Base-by-base conservation (phyloP, 345 rosid species). In the Heritiera fomes region DNA sequence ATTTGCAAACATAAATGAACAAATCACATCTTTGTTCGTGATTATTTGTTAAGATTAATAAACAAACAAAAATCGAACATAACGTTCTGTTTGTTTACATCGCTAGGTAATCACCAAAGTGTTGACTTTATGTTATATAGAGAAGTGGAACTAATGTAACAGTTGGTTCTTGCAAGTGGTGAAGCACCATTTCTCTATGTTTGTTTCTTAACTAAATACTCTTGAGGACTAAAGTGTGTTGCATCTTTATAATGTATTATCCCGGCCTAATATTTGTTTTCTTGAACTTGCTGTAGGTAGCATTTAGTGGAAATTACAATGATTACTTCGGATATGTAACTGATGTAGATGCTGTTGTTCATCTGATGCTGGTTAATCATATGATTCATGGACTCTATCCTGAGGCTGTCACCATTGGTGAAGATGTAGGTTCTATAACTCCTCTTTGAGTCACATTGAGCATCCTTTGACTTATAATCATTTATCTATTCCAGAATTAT, bases 311-410 rank as follows among this genome's bases (percentile, higher is more conserved):
- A 75, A 93, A 93, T 52, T 95, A 95, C 90, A 84, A 75, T 8
- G 98, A 95, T 76, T 93, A 93, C 87, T 95, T 95, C 79, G 98
- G 98, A 81, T 89, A 41, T 76, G 89, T 93, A 55, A 95, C 98
- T 78, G 98, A 95, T 80, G 90, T 95, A 66, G 97, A 93, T 82
- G 97, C 98, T 78, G 91, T 93, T 83, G 88, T 90, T 67, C 93
- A 91, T 80, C 87, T 95, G 83, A 93, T 95, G 98, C 89, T 95
- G 84, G 98, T 90, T 69, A 95, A 95, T 79, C 97, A 93, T 82
- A 46, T 95, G 89, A 93, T 95, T 83, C 98, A 90, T 73, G 98
- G 94, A 70, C 92, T 96, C 75, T 96, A 87, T 87, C 99, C 99
- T 18, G 94, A 92, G 74, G 98, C 97, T 79, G 85, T 92, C 79